phyloP scores from a whole-genome alignment of 2,329 filamentous ascomycete species.

The Pezicula radicicola region DNA sequence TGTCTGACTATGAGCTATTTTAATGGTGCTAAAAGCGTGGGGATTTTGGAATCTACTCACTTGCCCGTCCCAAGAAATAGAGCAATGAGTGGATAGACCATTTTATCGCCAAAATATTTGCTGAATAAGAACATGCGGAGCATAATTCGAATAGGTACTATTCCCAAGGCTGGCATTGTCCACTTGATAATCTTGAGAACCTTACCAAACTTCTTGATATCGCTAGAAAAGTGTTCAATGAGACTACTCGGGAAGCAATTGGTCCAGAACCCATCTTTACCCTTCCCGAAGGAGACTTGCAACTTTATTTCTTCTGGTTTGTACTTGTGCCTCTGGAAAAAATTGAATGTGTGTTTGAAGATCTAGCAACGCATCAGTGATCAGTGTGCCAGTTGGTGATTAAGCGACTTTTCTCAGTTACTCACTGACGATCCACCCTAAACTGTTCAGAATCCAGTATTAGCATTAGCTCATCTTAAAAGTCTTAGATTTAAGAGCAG shows the following conservation, averaged over 20 bases:
- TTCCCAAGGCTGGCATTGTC: conserved; percentile 57
- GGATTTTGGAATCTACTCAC: not conserved
- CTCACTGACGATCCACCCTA: conserved; percentile 49
- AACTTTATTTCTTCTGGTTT: conserved; percentile 56
- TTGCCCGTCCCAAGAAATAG: conserved; percentile 66
- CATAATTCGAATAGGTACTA: conserved; percentile 62
- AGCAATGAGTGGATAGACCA: conserved; percentile 69
- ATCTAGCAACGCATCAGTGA: conserved; percentile 38
- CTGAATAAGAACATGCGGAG: conserved; percentile 67
- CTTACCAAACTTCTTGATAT: conserved; percentile 52
- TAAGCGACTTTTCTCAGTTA: conserved; percentile 32
- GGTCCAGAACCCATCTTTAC: conserved; percentile 57
- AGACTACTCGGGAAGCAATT: conserved; percentile 62
- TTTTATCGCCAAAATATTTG: conserved; percentile 66
- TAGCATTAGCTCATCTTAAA: too few species aligned
- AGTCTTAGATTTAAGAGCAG: too few species aligned
- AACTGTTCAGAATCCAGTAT: conserved; percentile 29
- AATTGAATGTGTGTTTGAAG: conserved; percentile 65
- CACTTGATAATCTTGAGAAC: conserved; percentile 56
- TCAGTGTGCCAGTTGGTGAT: too few species aligned
- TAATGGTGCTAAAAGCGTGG: not conserved
- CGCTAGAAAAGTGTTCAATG: conserved; percentile 49
- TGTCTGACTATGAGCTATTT: conserved; percentile 54
- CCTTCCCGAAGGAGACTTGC: conserved; percentile 62
- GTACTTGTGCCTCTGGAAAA: conserved; percentile 56